phyloP scores from a whole-genome alignment of 2,329 filamentous ascomycete species.

The Lasiodiplodia theobromae region DNA sequence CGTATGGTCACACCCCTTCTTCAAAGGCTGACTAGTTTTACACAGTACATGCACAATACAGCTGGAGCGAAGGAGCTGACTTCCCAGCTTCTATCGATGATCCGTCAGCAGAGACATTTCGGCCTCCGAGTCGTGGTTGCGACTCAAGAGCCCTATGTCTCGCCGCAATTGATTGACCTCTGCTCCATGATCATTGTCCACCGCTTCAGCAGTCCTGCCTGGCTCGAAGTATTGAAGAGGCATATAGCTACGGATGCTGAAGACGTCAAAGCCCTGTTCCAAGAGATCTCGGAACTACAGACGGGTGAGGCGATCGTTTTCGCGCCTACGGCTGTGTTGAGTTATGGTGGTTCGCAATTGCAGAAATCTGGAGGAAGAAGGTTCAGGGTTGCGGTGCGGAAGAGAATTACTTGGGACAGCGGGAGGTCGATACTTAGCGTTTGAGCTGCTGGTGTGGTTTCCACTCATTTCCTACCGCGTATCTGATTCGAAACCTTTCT shows the following conservation, averaged over 20 bases:
- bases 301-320: slow-evolving; percentile 61
- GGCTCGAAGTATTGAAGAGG: slow-evolving; percentile 46
- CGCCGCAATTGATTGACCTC: slow-evolving; percentile 71
- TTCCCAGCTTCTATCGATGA: slow-evolving; percentile 65
- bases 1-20: slow-evolving; percentile 56
- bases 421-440: not conserved
- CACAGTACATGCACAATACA: slow-evolving; percentile 5
- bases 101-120: slow-evolving; percentile 76
- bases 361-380: not conserved
- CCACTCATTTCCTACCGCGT: too few species aligned
- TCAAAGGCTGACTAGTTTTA: slow-evolving; percentile 32
- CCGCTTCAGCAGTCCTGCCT: slow-evolving; percentile 71
- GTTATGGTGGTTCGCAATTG: too few species aligned
- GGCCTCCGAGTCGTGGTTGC: slow-evolving; percentile 73
- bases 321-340: slow-evolving; percentile 54
- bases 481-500: too few species aligned
- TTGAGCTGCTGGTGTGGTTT: not conserved
- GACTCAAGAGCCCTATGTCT: slow-evolving; percentile 79
- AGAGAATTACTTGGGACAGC: not conserved
- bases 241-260: slow-evolving; percentile 28
- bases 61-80: slow-evolving; percentile 66
- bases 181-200: slow-evolving; percentile 77
- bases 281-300: slow-evolving; percentile 53
- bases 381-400: not conserved
- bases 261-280: slow-evolving; percentile 46